Conservation (phyloP, 768 basidiomycete genomes). For the Lactifluus subvellereus region DNA sequence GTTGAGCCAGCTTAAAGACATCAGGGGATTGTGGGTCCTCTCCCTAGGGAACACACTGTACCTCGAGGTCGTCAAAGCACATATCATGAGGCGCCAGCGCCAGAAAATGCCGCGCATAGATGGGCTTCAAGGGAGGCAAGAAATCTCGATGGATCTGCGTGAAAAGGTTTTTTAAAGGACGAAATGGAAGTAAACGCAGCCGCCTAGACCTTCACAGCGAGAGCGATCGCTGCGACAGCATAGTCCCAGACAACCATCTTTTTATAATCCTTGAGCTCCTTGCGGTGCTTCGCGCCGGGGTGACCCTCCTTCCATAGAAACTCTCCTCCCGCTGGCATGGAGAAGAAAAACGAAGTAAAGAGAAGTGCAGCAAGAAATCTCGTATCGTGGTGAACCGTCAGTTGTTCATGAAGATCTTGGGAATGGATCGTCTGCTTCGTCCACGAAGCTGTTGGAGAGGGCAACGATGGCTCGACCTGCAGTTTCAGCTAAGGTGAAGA, state of each 20-base stretch:
- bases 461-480: constrained; percentile 19
- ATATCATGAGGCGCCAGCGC: constrained; percentile 21
- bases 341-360: constrained; percentile 17
- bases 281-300: background rate
- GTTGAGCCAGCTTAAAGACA: constrained; percentile 12
- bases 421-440: constrained; percentile 1
- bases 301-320: background rate
- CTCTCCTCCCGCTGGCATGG: background rate
- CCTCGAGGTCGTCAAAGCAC: constrained; percentile 20
- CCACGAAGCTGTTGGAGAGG: background rate
- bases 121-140: constrained; percentile 17
- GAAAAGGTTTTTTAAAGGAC: background rate
- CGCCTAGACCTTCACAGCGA: constrained; percentile 22
- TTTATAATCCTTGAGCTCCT: background rate
- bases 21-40: background rate
- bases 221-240: constrained; percentile 21
- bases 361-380: constrained; percentile 20
- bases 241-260: constrained; percentile 17
- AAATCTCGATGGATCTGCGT: constrained; percentile 19
- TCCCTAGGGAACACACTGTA: background rate
- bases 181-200: background rate
- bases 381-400: constrained; percentile 17
- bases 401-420: constrained; percentile 19
- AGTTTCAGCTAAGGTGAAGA: background rate
- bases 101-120: constrained; percentile 20